A percentile compares a stretch with the other conserved stretches of the same genome.
Conservation (phyloP, 2,329 filamentous ascomycete species). For the Neofusicoccum ribis region DNA sequence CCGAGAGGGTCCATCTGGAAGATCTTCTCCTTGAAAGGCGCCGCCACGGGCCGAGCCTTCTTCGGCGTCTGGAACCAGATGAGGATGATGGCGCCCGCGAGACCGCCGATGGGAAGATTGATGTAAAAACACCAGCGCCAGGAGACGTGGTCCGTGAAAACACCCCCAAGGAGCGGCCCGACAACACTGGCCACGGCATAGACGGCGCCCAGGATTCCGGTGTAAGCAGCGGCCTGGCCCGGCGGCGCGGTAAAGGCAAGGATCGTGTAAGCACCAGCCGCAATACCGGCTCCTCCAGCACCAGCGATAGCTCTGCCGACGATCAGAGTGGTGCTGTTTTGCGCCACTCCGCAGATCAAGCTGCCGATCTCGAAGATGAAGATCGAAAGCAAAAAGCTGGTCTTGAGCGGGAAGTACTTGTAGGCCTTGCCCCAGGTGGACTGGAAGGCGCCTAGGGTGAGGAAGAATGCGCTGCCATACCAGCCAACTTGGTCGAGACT, state of each 20-base stretch:
- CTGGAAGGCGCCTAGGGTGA: slow-evolving; percentile 47
- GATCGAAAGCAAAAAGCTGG: slow-evolving; percentile 32
- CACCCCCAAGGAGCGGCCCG: slow-evolving; percentile 47
- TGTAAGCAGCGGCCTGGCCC: slow-evolving; percentile 39
- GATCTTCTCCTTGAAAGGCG: slow-evolving; percentile 38
- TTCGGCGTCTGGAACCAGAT: slow-evolving; percentile 41
- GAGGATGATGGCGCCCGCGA: slow-evolving; percentile 40
- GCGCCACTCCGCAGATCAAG: slow-evolving; percentile 51
- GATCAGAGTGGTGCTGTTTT: slow-evolving; percentile 40
- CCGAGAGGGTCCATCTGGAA: slow-evolving; percentile 50
- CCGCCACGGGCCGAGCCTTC: slow-evolving; percentile 26
- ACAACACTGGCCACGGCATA: slow-evolving; percentile 39
- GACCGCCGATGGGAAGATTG: slow-evolving; percentile 49
- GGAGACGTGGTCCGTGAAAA: slow-evolving; percentile 41
- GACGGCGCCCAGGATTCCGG: slow-evolving; percentile 38
- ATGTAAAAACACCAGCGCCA: slow-evolving; percentile 49
- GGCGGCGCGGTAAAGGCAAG: slow-evolving; percentile 46
- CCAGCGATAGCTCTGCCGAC: slow-evolving; percentile 45
- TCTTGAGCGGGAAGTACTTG: slow-evolving; percentile 46
- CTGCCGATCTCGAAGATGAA: slow-evolving; percentile 58
- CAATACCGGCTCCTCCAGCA: slow-evolving; percentile 42
- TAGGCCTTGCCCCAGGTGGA: slow-evolving; percentile 49
- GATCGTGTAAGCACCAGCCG: slow-evolving; percentile 41
- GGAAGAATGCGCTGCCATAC: slow-evolving; percentile 41
- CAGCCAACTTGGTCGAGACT: slow-evolving; percentile 27